Conservation (phyloP, 208 protist genomes). For the Crithidia bombi region DNA sequence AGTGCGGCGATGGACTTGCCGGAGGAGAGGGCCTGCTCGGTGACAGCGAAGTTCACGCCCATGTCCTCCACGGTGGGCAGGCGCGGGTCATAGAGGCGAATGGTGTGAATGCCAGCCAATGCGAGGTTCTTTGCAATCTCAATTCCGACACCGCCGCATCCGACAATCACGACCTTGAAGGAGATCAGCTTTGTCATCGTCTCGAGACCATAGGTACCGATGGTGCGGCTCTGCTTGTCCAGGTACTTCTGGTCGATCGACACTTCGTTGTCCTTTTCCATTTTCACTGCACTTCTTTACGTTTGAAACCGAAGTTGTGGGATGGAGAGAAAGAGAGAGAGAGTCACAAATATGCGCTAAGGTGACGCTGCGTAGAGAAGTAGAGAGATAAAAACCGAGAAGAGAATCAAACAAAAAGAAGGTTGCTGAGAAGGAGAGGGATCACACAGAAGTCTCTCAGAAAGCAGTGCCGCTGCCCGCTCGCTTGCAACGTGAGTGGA, state of each 20-base stretch:
- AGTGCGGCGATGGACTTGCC: slow-evolving; percentile 66
- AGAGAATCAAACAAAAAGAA: background rate
- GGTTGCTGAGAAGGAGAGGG: no score
- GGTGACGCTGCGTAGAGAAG: no score
- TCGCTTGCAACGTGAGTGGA: background rate
- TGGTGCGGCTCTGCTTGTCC: slow-evolving; percentile 92
- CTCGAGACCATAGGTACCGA: slow-evolving; percentile 92
- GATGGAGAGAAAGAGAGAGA: background rate
- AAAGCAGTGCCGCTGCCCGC: background rate
- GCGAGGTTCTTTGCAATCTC: slow-evolving; percentile 94
- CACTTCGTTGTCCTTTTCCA: slow-evolving; percentile 27
- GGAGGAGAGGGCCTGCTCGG: slow-evolving; percentile 52
- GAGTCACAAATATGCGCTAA: background rate
- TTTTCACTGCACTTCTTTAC: background rate
- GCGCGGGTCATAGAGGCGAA: slow-evolving; percentile 82
- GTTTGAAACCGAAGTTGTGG: background rate
- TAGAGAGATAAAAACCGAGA: background rate
- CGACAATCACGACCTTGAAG: slow-evolving; percentile 92
- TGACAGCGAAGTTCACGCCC: slow-evolving; percentile 92
- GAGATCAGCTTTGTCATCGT: slow-evolving; percentile 91
- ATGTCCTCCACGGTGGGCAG: slow-evolving; percentile 62
- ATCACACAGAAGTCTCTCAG: no score
- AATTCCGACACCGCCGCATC: slow-evolving; percentile 89
- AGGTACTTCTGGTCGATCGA: slow-evolving; percentile 84
- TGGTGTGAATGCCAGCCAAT: slow-evolving; percentile 85